Base-by-base conservation (phyloP, 768 basidiomycete species). In the Hericium erinaceus region DNA sequence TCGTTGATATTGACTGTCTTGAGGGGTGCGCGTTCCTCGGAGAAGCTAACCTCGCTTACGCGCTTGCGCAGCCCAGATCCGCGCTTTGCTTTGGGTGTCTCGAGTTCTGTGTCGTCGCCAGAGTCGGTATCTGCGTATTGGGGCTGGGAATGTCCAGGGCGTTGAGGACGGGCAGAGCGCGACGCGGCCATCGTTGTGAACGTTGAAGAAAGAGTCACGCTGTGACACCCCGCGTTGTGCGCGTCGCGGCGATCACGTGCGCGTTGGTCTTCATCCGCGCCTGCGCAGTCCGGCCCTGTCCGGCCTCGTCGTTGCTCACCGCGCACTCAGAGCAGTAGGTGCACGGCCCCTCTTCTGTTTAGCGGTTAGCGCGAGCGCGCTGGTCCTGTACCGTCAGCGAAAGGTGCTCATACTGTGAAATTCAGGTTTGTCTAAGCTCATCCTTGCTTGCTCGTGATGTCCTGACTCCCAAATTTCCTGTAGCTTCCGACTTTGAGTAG, bases 1-100 rank as follows among this genome's bases (percentile, higher is more conserved):
- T 94, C 92, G 69, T 94, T 95, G 46, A 83, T 71, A 61, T 73
- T 77, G 53, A 75, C 74, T 20, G 70, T 74, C 65, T 77, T 79
- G 49, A 68, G 62, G 11, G 68, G 67, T 10, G 60, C 60, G 28
- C 69, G 67, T 40, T 64, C 66, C 52, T 73, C 75, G 56, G 78
- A 76, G 56, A 74, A 68, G 54, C 77, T 79, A 38, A 74, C 73
- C 59, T 89, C 87, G 70, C 84, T 85, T 57, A 84, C 71, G 40
- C 84, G 81, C 64, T 84, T 85, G 55, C 62, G 62, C 20, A 50
- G 33, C 20, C 39, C 28, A 12, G 58, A 55, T 16, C 53, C 54
- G 33, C 57, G 62, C 37, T 28, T 33, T n/a, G 57, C 52, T 33
- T 58, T 57, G 20, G 60, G 60, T 6, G 60, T 61, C 3, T 55